Base-by-base conservation (phyloP, 2,329 filamentous ascomycete genomes). In the Ophiosphaerella herpotricha region DNA sequence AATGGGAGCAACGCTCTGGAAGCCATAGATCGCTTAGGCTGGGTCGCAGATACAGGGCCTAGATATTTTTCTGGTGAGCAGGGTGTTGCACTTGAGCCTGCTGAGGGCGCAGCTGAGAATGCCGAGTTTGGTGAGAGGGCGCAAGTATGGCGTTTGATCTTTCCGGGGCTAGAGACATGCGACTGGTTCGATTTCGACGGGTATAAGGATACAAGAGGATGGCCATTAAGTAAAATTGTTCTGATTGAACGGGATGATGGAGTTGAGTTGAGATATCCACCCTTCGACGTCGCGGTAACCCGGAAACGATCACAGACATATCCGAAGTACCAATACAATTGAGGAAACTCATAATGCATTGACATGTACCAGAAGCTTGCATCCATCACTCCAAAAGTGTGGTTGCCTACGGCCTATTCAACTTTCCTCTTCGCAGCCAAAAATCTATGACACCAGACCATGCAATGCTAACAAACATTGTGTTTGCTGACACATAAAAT, bases 161-260 rank as follows among this genome's bases (percentile, higher is more conserved):
- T 60, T 12, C 61, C 66, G 13, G 66, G 61, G 3, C 41, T 63
- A 32, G 57, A 61, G 7, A 37, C 40, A 7, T 71, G 67, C 39
- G 61, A 71, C 41, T 71, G 64, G 63, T 68, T 63, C 46, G 67
- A 71, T 39, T 70, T 66, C 33, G 67, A 70, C 46, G 67, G 67
- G 56, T 68, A 68, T 41, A 62, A 64, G n/a, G 66, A 70, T 40
- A 57, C 54, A 13, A 66, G 61, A 26, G 67, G 64, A 2, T 71
- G 67, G 67, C 60, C 65, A 8, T 46, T 70, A 43, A 63, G 56
- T 13, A 71, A 70, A 39, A 11, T 70, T 11, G 65, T 68, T 29
- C 37, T 67, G 1, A 55, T 70, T 3, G 59, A 68, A 31, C 52
- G 29, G 1, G 48, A 53, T 0, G 39, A 35, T 6, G 48, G 48